These are phyloP conservation scores for Flammula alnicola DNA, from an alignment of 1,284 basidiomycete genomes.

Conservation along the genomic window DNA sequence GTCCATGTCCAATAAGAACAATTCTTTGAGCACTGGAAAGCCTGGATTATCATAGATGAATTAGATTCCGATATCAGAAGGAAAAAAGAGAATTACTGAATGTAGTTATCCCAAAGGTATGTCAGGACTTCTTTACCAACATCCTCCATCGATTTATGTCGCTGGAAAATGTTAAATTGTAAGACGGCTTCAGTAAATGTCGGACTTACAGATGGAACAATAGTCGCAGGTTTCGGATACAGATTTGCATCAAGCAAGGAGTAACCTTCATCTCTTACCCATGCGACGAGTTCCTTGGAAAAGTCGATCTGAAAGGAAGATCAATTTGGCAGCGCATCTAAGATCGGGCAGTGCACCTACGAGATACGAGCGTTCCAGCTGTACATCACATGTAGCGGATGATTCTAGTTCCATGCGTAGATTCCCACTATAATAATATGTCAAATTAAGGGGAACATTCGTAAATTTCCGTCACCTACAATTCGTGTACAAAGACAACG, in stretches of 20 bases:
- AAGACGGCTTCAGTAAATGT: not conserved
- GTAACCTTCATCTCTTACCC: conserved; percentile 70
- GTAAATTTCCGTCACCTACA: conserved; percentile 55
- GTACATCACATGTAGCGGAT: conserved; percentile 72
- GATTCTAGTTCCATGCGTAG: conserved; percentile 81
- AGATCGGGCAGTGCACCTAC: conserved; percentile 44
- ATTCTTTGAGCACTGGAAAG: conserved; percentile 74
- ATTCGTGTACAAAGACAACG: conserved; percentile 89
- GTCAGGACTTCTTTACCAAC: conserved; percentile 65
- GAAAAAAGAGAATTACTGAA: conserved; percentile 60
- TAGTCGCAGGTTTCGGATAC: conserved; percentile 64
- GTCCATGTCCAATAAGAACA: conserved; percentile 87
- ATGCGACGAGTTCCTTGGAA: conserved; percentile 78
- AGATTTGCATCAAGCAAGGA: conserved; percentile 90
- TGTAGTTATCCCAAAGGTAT: conserved; percentile 96
- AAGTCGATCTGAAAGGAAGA: conserved; percentile 78
- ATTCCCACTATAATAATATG: conserved; percentile 66
- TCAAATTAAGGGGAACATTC: not conserved
- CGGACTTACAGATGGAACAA: conserved; percentile 39
- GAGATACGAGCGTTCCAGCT: conserved; percentile 82
- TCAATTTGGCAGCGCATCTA: conserved; percentile 5
- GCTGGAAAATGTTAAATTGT: conserved; percentile 25
- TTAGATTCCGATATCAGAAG: conserved; percentile 4
- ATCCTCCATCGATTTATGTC: conserved; percentile 44
- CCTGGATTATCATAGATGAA: conserved; percentile 41